Conservation (phyloP, 1,284 basidiomycete species). For the Cutaneotrichosporon dermatis region DNA sequence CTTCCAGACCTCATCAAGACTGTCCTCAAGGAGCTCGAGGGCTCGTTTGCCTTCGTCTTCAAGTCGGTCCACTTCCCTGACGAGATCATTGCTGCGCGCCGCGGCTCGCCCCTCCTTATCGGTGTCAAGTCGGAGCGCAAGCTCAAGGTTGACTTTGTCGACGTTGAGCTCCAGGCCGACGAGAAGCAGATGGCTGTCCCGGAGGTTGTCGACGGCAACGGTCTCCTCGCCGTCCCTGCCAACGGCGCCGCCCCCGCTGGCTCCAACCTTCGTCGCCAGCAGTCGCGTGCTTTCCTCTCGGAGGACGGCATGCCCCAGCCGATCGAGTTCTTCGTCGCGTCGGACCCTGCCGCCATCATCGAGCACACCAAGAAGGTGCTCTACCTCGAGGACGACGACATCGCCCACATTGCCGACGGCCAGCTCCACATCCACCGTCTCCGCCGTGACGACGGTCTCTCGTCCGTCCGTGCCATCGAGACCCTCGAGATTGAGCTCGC, state of each 20-base stretch:
- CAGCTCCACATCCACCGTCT: conserved; percentile 98
- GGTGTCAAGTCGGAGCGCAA: conserved; percentile 99
- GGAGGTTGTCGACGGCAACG: conserved; percentile 33
- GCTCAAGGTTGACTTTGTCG: conserved; percentile 99
- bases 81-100: conserved; percentile 90
- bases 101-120: conserved; percentile 92
- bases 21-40: conserved; percentile 96
- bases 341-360: conserved; percentile 91
- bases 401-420: conserved; percentile 94
- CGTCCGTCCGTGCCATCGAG: conserved; percentile 92
- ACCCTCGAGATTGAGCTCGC: conserved; percentile 99
- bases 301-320: conserved; percentile 98
- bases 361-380: conserved; percentile 99
- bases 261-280: conserved; percentile 80
- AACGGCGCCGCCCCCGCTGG: conserved; percentile 58
- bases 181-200: conserved; percentile 48
- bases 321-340: conserved; percentile 99
- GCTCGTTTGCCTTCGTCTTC: conserved; percentile 99
- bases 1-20: conserved; percentile 94
- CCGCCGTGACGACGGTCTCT: conserved; percentile 74
- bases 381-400: conserved; percentile 98
- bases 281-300: conserved; percentile 96
- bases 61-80: conserved; percentile 96
- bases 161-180: conserved; percentile 84
- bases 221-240: conserved; percentile 67